Evolutionary conservation across 2,329 filamentous ascomycete species (phyloP).

Genomic region (Diaporthe ampelina): DNA sequence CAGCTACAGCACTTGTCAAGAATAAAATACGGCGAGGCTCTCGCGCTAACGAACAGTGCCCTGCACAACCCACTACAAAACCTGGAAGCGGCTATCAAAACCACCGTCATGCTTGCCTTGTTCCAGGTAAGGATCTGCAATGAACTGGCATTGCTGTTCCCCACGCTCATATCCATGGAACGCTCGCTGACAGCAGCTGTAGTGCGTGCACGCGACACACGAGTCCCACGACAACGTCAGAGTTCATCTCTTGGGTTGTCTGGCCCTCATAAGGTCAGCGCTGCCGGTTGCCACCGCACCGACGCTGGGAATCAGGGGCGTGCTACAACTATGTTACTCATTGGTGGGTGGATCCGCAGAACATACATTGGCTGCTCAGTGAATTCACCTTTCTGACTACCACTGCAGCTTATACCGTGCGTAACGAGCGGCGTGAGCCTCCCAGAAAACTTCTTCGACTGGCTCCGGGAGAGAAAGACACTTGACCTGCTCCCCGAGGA

Average conservation of each 20-base stretch:
- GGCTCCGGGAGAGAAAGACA: constrained; percentile 45
- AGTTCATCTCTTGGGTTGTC: constrained; percentile 71
- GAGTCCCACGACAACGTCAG: constrained; percentile 64
- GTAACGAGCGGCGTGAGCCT: constrained; percentile 56
- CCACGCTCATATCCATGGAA: background rate
- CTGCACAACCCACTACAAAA: constrained; percentile 53
- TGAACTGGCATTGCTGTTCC: constrained; percentile 22
- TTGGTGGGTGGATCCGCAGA: constrained; percentile 57
- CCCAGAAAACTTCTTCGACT: constrained; percentile 59
- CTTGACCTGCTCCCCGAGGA: constrained; percentile 51
- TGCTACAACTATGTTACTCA: constrained; percentile 69
- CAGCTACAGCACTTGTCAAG: constrained; percentile 62
- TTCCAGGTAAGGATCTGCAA: constrained; percentile 65
- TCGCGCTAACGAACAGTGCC: constrained; percentile 61
- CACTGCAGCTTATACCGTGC: constrained; percentile 59
- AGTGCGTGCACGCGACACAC: constrained; percentile 48
- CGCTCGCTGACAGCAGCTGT: background rate
- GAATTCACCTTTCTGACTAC: constrained; percentile 10
- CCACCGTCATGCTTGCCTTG: constrained; percentile 70
- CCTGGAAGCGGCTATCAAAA: constrained; percentile 62
- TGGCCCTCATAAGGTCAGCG: constrained; percentile 67
- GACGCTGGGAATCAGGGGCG: constrained; percentile 62
- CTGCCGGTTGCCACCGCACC: constrained; percentile 55
- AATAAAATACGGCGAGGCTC: constrained; percentile 66
- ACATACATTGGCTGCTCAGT: background rate